Evolutionary conservation across 352 stramenopile species (phyloP).

Genomic region (Lagenidium giganteum): DNA sequence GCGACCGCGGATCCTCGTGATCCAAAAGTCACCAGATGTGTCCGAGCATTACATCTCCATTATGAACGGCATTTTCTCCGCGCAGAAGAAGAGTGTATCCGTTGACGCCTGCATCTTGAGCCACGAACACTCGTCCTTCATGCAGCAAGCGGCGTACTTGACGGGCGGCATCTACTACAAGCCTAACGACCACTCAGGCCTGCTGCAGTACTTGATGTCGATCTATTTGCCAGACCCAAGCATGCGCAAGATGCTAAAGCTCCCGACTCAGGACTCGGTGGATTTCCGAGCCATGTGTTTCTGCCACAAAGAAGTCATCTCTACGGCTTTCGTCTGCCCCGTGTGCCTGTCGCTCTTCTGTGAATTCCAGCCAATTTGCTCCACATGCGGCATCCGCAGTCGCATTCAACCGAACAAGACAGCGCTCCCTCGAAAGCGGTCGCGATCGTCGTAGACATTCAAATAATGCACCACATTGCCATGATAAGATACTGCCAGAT

Average conservation of each 20-base stretch:
- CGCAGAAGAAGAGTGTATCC: slow-evolving; percentile 80
- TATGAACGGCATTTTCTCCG: slow-evolving; percentile 89
- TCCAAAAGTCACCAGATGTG: slow-evolving; percentile 81
- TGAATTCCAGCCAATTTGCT: slow-evolving; percentile 83
- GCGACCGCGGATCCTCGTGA: slow-evolving; percentile 73
- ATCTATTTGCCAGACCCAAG: slow-evolving; percentile 81
- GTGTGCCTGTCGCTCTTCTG: slow-evolving; percentile 88
- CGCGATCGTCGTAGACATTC: slow-evolving; percentile 7
- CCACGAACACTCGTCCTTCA: slow-evolving; percentile 75
- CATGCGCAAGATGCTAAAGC: slow-evolving; percentile 76
- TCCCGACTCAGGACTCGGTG: slow-evolving; percentile 82
- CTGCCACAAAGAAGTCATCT: slow-evolving; percentile 81
- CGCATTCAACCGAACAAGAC: slow-evolving; percentile 76
- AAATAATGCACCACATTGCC: too few relatives aligned
- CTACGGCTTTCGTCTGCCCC: slow-evolving; percentile 79
- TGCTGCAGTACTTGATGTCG: slow-evolving; percentile 83
- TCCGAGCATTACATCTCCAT: slow-evolving; percentile 87
- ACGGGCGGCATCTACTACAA: slow-evolving; percentile 87
- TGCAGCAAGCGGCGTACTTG: slow-evolving; percentile 85
- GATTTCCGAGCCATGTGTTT: slow-evolving; percentile 88
- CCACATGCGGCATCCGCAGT: slow-evolving; percentile 82
- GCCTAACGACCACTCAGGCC: slow-evolving; percentile 48
- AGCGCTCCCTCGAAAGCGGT: slow-evolving; percentile 40
- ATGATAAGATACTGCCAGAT: too few relatives aligned
- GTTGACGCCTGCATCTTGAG: slow-evolving; percentile 79